Evolutionary conservation across 163 green algal species (phyloP).

Genomic region (Trebouxiophyceae sp.): DNA sequence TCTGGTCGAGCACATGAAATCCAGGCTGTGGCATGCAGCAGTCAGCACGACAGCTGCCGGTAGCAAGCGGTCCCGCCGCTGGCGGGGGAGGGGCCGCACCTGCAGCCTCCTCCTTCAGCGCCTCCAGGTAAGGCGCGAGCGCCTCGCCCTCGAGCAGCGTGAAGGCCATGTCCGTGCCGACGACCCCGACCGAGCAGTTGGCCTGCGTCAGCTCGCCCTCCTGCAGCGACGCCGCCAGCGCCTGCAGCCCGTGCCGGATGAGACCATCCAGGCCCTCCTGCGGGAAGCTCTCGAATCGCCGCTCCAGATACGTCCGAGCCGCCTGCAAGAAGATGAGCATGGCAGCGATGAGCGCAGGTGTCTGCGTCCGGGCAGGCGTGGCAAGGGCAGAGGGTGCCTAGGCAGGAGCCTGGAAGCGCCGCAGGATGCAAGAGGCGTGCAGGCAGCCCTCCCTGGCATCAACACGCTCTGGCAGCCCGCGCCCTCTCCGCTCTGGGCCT

Average conservation of each 20-base stretch:
- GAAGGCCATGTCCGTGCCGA: conserved; percentile 64
- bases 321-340: too few species aligned
- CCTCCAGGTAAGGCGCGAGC: conserved; percentile 27
- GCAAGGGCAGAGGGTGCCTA: too few species aligned
- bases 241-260: conserved; percentile 68
- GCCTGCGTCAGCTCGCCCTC: conserved; percentile 70
- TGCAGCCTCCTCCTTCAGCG: conserved; percentile 13
- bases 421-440: background rate
- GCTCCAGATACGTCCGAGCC: conserved; percentile 95
- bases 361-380: too few species aligned
- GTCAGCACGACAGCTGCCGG: too few species aligned
- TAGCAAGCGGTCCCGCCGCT: too few species aligned
- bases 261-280: conserved; percentile 66
- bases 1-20: too few species aligned
- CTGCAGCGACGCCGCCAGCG: conserved; percentile 53
- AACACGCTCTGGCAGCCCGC: too few species aligned
- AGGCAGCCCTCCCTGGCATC: background rate
- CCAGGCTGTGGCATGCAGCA: too few species aligned
- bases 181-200: conserved; percentile 75
- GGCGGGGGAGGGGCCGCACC: background rate
- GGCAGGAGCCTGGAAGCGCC: background rate
- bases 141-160: conserved; percentile 64
- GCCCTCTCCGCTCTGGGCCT: background rate
- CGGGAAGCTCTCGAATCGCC: conserved; percentile 80
- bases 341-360: too few species aligned